Evolutionary conservation across 768 basidiomycete genomes (phyloP).

Genomic region (Termitomyces sp.): DNA sequence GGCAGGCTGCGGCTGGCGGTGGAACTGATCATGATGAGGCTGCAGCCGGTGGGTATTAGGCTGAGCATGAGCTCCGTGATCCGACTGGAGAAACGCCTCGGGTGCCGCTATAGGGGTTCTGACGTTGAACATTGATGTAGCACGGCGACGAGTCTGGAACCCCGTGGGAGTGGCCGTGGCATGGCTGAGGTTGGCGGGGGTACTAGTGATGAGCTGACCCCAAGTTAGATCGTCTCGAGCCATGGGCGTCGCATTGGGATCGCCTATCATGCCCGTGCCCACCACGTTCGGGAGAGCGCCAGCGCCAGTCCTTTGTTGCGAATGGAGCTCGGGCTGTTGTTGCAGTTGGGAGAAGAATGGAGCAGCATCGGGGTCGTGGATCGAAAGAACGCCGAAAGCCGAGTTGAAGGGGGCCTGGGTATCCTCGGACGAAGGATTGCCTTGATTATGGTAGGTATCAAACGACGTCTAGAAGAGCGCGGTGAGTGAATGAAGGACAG

Average conservation of each 20-base stretch:
- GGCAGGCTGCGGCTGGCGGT: background rate
- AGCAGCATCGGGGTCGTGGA: constrained; percentile 66
- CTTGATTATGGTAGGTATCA: background rate
- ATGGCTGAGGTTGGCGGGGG: background rate
- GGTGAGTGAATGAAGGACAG: background rate
- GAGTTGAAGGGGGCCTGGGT: constrained; percentile 37
- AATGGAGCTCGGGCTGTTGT: background rate
- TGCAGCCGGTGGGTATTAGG: background rate
- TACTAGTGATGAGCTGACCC: background rate
- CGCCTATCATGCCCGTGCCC: background rate
- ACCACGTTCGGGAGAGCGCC: background rate
- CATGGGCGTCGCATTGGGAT: background rate
- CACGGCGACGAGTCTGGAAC: background rate
- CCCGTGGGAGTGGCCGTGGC: background rate
- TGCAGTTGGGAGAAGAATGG: constrained; percentile 54
- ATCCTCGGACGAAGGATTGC: background rate
- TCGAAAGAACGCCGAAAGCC: constrained; percentile 75
- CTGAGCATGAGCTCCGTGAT: background rate
- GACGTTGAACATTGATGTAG: constrained; percentile 6
- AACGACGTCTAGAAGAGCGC: background rate
- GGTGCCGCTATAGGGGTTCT: background rate
- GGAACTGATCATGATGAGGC: background rate
- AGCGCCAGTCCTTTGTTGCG: background rate
- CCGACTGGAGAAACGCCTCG: background rate
- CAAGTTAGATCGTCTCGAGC: background rate